These are phyloP conservation scores for Periconia sp. DNA, from an alignment of 2,329 filamentous ascomycete genomes.

Conservation along the genomic window DNA sequence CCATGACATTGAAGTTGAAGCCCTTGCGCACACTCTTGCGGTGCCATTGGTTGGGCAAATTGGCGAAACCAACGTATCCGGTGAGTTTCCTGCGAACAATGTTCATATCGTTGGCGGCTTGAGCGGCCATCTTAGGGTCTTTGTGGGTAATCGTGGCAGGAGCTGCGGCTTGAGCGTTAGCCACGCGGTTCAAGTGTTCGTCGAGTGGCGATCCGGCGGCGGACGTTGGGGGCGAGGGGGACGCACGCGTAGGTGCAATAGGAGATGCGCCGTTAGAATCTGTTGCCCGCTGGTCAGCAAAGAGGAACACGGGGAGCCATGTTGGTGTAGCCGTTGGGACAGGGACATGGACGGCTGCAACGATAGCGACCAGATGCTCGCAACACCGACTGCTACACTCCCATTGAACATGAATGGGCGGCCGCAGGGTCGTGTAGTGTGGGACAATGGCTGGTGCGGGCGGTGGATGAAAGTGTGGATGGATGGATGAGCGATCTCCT, in stretches of 20 bases:
- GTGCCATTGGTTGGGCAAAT: slow-evolving; percentile 99
- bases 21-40: slow-evolving; percentile 99
- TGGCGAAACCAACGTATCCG: slow-evolving; percentile 97
- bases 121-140: slow-evolving; percentile 61
- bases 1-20: slow-evolving; percentile 99
- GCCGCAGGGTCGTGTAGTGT: slow-evolving; percentile 4
- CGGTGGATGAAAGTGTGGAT: not conserved
- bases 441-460: slow-evolving; percentile 12
- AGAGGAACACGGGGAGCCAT: slow-evolving; percentile 13
- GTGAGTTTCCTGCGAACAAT: slow-evolving; percentile 98
- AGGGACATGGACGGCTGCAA: slow-evolving; percentile 8
- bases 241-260: slow-evolving; percentile 49
- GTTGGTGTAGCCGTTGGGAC: slow-evolving; percentile 3
- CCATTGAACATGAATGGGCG: slow-evolving; percentile 6
- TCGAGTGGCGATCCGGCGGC: slow-evolving; percentile 59
- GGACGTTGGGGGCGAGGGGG: slow-evolving; percentile 48
- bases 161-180: slow-evolving; percentile 51
- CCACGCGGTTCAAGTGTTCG: slow-evolving; percentile 55
- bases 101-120: slow-evolving; percentile 67
- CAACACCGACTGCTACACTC: slow-evolving; percentile 8
- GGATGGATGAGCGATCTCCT: slow-evolving; percentile 17
- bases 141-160: slow-evolving; percentile 62
- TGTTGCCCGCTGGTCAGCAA: slow-evolving; percentile 34
- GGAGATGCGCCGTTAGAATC: slow-evolving; percentile 51
- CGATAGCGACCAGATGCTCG: slow-evolving; percentile 14